A percentile compares a stretch with the other conserved stretches of the same genome.
These are phyloP conservation scores for Coniochaeta sp. DNA, from an alignment of 2,329 filamentous ascomycete species.

Conservation along the genomic window DNA sequence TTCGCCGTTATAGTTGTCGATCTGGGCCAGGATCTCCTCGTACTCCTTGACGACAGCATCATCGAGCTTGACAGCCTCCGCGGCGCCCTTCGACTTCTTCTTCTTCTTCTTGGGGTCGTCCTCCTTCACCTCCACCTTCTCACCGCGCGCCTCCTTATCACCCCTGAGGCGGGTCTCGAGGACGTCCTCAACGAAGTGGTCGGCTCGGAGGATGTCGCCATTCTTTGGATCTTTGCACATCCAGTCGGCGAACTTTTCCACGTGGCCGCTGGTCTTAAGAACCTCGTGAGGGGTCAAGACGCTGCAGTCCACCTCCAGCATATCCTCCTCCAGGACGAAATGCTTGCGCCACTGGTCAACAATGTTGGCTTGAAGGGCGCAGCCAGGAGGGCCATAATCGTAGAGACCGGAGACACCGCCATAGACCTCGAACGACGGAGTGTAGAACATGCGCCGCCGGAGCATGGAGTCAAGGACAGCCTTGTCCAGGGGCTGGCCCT, in stretches of 20 bases:
- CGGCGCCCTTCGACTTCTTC: slow-evolving; percentile 76
- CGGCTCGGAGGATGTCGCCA: slow-evolving; percentile 91
- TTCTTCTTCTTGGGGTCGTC: slow-evolving; percentile 60
- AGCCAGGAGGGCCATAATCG: slow-evolving; percentile 88
- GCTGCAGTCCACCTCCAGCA: slow-evolving; percentile 91
- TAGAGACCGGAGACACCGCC: slow-evolving; percentile 82
- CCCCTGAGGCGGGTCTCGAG: slow-evolving; percentile 82
- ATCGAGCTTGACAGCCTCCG: slow-evolving; percentile 75
- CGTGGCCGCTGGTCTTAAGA: slow-evolving; percentile 91
- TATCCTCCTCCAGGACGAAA: slow-evolving; percentile 88
- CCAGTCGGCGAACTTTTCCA: slow-evolving; percentile 97
- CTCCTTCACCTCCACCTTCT: slow-evolving; percentile 72
- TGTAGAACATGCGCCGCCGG: slow-evolving; percentile 86
- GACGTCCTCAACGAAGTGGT: slow-evolving; percentile 93
- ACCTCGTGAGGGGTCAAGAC: slow-evolving; percentile 91
- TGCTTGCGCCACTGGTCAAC: slow-evolving; percentile 88
- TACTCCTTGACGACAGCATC: slow-evolving; percentile 84
- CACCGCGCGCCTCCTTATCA: slow-evolving; percentile 84
- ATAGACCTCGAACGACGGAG: slow-evolving; percentile 93
- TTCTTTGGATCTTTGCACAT: slow-evolving; percentile 99
- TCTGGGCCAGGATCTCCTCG: slow-evolving; percentile 81
- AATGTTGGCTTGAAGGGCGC: slow-evolving; percentile 79
- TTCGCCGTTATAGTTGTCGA: slow-evolving; percentile 89
- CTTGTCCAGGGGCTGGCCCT: slow-evolving; percentile 85
- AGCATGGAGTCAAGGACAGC: slow-evolving; percentile 76